Percentiles rank a stretch among this genome's conserved stretches.
phyloP scores from a whole-genome alignment of 495 filamentous ascomycete genomes.

The Glutinoglossum americanum region DNA sequence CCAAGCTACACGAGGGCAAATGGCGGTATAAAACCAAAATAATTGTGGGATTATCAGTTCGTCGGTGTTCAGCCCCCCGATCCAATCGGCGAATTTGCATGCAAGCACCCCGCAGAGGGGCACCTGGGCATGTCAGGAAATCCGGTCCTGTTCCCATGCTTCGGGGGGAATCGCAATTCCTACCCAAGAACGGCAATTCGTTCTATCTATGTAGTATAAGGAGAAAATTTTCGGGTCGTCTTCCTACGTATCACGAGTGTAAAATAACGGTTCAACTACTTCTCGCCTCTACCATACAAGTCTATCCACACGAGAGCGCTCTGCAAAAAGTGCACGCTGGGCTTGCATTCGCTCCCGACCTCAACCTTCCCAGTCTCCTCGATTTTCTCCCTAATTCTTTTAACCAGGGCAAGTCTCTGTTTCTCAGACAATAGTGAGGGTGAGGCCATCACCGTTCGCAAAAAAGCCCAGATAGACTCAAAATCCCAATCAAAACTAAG shows the following conservation, averaged over 20 bases:
- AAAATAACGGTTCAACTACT: neutral
- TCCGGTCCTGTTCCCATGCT: too few species aligned
- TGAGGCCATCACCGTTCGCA: conserved; percentile 23
- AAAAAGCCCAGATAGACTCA: conserved; percentile 35
- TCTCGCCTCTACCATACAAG: neutral
- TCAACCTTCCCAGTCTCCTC: neutral
- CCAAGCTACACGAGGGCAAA: neutral
- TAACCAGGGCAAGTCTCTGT: neutral
- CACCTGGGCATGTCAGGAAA: too few species aligned
- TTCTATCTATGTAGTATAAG: too few species aligned
- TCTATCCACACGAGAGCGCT: neutral
- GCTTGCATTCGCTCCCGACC: neutral
- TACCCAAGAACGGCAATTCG: too few species aligned
- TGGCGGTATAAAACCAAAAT: too few species aligned
- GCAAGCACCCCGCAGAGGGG: too few species aligned
- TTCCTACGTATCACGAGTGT: neutral
- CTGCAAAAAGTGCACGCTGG: neutral
- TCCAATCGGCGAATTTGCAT: too few species aligned
- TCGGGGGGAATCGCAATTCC: too few species aligned
- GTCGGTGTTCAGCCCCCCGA: too few species aligned
- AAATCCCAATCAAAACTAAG: conserved; percentile 25
- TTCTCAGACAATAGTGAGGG: neutral
- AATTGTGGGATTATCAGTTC: too few species aligned
- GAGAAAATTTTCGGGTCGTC: too few species aligned
- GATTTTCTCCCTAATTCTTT: neutral